Base-by-base conservation (phyloP, 495 filamentous ascomycete species). In the Trichoderma erinaceum region DNA sequence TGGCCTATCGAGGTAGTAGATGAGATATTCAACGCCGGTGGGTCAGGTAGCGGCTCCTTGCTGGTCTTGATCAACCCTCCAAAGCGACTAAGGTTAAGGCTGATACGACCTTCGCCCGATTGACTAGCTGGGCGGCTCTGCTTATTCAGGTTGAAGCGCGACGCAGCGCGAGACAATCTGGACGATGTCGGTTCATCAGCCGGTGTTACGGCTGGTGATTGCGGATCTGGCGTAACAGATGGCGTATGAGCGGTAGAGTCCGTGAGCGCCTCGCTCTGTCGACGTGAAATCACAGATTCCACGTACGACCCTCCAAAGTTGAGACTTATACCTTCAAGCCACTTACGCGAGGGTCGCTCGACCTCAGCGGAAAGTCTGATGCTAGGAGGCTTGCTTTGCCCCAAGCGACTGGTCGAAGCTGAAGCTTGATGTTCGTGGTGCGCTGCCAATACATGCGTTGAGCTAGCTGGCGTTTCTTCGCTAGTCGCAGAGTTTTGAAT, bases 81-180 rank as follows among this genome's bases (percentile, higher is more conserved):
- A 58, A 93, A 80, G 58, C 88, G 84, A 21, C 87, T 85, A 50
- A 93, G 84, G 1, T 88, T 87, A n/a, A 83, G 70, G 71, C 88
- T 87, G 35, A 91, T 82, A 65, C 89, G 77, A 48, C 82, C 87
- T 64, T 93, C 90, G 27, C 89, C 88, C 8, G 81, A 79, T 69
- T 90, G 87, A 70, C 89, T 91, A 25, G 79, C 83, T 4, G 90
- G 85, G 67, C 90, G 85, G 70, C 89, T 91, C 25, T 66, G 65
- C 29, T 32, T 66, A 11, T 21, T 18, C 25, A 46, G 23, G 12
- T 66, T 66, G 65, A 66, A 66, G 10, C 65, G 65, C 11, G 65
- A 43, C 32, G 65, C 65, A 12, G 65, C 65, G 70, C 84, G 88
- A 64, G 78, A 84, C 10, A 79, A 80, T 52, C 82, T 78, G 69